Base-by-base conservation (phyloP, 129 eudicot genomes). In the Scalesia atractyloides region DNA sequence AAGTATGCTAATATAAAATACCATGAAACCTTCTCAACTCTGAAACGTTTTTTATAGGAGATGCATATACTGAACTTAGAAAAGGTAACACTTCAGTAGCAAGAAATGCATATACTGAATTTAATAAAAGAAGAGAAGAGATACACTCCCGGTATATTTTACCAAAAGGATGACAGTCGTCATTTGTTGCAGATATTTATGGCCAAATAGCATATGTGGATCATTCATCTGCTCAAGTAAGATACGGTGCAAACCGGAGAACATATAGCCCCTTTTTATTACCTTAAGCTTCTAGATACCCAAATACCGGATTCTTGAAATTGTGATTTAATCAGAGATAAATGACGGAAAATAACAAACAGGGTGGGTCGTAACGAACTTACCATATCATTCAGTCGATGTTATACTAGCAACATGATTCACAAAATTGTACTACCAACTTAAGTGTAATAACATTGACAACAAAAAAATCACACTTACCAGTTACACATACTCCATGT, bases 1-100 rank as follows among this genome's bases (percentile, higher is more conserved):
- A 68, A 69, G 48, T 70, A 64, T 74, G 73, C 54, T 48, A 82
- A 80, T 76, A 73, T 82, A 62, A 81, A 79, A 79, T 91, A 91
- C 97, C 97, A 79, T 79, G 85, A 75, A 68, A 82, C 66, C 92
- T 75, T 82, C 90, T 66, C 85, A 80, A 88, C 82, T 82, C 85
- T 68, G 92, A 84, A 75, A 83, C 81, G 51, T 81, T 80, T 86
- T 79, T 86, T 85, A 57, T 70, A 74, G 70, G 73, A 84, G 66
- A 78, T 81, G 75, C 76, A 85, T 26, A 68, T 76, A 73, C 82
- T 75, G 66, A 81, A 77, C 67, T 81, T 66, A 74, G 73, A 82
- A 82, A 80, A 84, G 83, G 75, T 67, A 72, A 73, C 78, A 60
- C 64, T 76, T 82, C 84, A 91, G 95, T 86, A 90, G 76, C 89